These are phyloP conservation scores for Mangifera indica DNA, from an alignment of 345 rosid species.

Conservation along the genomic window DNA sequence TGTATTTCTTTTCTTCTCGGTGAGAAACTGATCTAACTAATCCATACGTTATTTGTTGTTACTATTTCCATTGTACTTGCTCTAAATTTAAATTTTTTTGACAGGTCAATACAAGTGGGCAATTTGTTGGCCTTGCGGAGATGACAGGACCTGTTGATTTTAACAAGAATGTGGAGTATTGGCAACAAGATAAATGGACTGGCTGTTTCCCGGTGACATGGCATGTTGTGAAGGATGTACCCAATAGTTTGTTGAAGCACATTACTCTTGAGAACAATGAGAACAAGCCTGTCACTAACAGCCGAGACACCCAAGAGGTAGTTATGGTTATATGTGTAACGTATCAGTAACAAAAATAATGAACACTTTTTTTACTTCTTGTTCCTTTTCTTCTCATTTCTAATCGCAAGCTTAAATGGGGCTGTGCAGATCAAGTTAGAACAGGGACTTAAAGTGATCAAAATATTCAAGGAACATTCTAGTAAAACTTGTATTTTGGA, in stretches of 20 bases:
- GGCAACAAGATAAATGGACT: conserved; percentile 99
- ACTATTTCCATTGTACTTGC: neutral
- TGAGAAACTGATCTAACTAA: conserved; percentile 27
- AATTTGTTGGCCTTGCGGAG: conserved; percentile 92
- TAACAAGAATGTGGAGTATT: conserved; percentile 68
- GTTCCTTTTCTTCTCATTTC: neutral
- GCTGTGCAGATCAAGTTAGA: conserved; percentile 58
- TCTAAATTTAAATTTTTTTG: neutral
- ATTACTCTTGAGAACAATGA: conserved; percentile 93
- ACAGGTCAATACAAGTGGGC: conserved; percentile 95
- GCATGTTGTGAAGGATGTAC: conserved; percentile 94
- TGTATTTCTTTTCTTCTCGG: conserved; percentile 84
- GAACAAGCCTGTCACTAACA: conserved; percentile 92
- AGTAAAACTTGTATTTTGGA: conserved; percentile 82
- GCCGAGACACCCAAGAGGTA: conserved; percentile 97
- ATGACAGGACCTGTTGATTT: conserved; percentile 91
- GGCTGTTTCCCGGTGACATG: conserved; percentile 93
- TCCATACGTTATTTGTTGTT: neutral
- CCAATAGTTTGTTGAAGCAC: conserved; percentile 82
- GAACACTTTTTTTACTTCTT: neutral
- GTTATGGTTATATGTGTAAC: neutral
- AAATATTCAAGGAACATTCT: conserved; percentile 76
- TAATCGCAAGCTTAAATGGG: neutral
- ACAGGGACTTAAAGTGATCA: conserved; percentile 74
- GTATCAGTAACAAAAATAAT: too few relatives aligned